Base-by-base conservation (phyloP, 805 yeast species). In the Metschnikowia henanensis region DNA sequence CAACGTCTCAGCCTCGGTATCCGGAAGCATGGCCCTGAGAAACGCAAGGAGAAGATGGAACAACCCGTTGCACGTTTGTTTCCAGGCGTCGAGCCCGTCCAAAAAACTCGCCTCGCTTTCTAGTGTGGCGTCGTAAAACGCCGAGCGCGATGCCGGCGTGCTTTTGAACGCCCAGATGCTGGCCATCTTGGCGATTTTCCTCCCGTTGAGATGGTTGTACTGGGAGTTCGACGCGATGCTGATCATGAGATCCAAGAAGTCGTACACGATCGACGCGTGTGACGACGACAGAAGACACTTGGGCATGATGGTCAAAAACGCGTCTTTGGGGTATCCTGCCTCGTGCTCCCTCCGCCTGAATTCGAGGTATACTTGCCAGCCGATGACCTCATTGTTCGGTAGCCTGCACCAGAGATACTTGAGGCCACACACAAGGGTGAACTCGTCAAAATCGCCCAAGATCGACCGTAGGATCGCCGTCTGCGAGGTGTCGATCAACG, bases 401-500 rank as follows among this genome's bases (percentile, higher is more conserved):
- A 91, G 64, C 46, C 97, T 72, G 47, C 91, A 79, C 97, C 97
- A 90, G 35, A 88, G 70, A 65, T 87, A 90, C 59, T 88, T 89
- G 46, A 90, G 68, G 1, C 84, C 84, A 44, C 88, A 77, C 29
- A 86, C 80, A 31, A 90, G 65, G 1, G 91, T 84, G 60, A 78
- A 83, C 43, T 81, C 88, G 51, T 87, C 89, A 33, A 61, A 60
- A 38, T 68, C 56, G 37, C 71, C 61, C 5, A 86, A 70, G 2
- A 75, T 83, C 21, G 68, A 61, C 30, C 70, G 65, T 30, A 80
- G 50, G 1, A 52, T 57, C 5, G 65, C 64, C 22, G 73, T 73
- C 6, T 72, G 47, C 26, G 47, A 37, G 22, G 52, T 38, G 19
- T 49, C 45, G 2, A 72, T 57, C 19, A 83, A 65, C 20, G 70